phyloP scores from a whole-genome alignment of 164 flowering plant genomes.

The Hamamelis virginiana region DNA sequence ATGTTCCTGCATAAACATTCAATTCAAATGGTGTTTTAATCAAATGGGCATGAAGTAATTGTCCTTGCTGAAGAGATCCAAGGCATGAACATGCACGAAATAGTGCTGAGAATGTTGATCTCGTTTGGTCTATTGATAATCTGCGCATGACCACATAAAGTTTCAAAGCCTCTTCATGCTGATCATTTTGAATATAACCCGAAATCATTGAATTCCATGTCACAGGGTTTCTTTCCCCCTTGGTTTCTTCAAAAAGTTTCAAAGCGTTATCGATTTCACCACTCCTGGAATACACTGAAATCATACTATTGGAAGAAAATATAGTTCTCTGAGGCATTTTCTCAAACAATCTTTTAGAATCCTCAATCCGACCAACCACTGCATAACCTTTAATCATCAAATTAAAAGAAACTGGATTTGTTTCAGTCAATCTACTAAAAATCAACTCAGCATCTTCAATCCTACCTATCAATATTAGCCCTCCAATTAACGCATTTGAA shows the following conservation, averaged over 20 bases:
- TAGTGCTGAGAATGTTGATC: slow-evolving; percentile 64
- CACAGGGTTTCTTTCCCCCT: slow-evolving; percentile 43
- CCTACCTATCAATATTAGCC: slow-evolving; percentile 37
- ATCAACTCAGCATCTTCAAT: slow-evolving; percentile 53
- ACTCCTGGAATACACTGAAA: slow-evolving; percentile 49
- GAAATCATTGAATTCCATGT: slow-evolving; percentile 88
- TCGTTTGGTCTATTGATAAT: slow-evolving; percentile 37
- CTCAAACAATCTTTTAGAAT: slow-evolving; percentile 46
- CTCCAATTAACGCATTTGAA: slow-evolving; percentile 50
- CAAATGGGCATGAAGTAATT: slow-evolving; percentile 49
- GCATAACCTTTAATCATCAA: slow-evolving; percentile 79
- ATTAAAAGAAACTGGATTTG: slow-evolving; percentile 42
- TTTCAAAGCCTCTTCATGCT: slow-evolving; percentile 49
- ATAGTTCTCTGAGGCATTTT: slow-evolving; percentile 44
- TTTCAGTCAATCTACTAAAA: slow-evolving; percentile 33
- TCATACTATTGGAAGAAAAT: slow-evolving; percentile 58
- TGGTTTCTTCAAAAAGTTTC: slow-evolving; percentile 51
- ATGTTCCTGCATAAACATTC: slow-evolving; percentile 67
- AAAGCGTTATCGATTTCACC: slow-evolving; percentile 52
- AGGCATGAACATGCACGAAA: slow-evolving; percentile 62
- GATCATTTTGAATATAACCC: slow-evolving; percentile 48
- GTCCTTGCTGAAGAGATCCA: slow-evolving; percentile 63
- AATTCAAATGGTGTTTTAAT: slow-evolving; percentile 56
- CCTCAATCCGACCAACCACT: slow-evolving; percentile 37
- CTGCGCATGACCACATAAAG: slow-evolving; percentile 52